phyloP scores from a whole-genome alignment of 768 basidiomycete species.

The Russula sp. region DNA sequence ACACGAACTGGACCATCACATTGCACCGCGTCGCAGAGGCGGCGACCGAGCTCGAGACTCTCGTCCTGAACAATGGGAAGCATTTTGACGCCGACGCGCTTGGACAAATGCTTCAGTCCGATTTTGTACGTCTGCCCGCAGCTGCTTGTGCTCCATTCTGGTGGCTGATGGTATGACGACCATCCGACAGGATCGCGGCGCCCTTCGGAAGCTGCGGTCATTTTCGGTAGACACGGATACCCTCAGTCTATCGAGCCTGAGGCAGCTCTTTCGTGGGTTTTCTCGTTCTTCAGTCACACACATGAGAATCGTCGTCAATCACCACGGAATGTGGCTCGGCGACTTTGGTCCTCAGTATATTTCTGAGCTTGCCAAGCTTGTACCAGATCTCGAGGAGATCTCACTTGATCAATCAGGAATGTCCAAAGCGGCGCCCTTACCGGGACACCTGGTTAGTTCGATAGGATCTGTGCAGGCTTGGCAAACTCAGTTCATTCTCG shows the following conservation, averaged over 20 bases:
- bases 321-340: not conserved
- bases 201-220: conserved; percentile 8
- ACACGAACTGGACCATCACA: not conserved
- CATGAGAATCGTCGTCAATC: conserved; percentile 10
- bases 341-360: conserved; percentile 11
- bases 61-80: not conserved
- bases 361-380: not conserved
- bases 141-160: not conserved
- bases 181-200: not conserved
- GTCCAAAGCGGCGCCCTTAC: not conserved
- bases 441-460: conserved; percentile 7
- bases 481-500: not conserved
- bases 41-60: conserved; percentile 6
- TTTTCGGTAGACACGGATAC: not conserved
- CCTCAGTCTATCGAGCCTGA: not conserved
- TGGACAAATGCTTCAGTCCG: not conserved
- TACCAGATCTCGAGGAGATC: conserved; percentile 13
- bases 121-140: conserved; percentile 3
- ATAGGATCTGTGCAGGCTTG: not conserved
- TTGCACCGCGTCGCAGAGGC: not conserved
- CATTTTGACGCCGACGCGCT: not conserved
- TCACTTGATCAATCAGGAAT: conserved; percentile 14
- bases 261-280: conserved; percentile 8
- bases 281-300: conserved; percentile 10
- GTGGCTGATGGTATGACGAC: not conserved